A percentile compares a stretch with the other conserved stretches of the same genome.
Evolutionary conservation across 345 rosid genomes (phyloP).

Genomic region (Capsella bursapastoris): DNA sequence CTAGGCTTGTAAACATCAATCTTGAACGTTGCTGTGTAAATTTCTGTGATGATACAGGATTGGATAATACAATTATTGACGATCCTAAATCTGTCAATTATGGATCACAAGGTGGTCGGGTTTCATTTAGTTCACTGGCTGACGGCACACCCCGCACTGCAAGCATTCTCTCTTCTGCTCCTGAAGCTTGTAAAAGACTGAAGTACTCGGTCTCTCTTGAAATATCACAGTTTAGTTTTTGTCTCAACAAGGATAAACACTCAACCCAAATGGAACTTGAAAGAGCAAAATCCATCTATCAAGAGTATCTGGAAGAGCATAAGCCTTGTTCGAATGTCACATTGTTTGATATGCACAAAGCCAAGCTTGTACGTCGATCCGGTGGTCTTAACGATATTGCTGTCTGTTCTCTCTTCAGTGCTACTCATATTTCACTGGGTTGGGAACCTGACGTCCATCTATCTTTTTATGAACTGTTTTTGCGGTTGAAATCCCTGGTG

Average conservation of each 20-base stretch:
- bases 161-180: constrained; percentile 55
- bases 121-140: constrained; percentile 63
- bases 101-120: constrained; percentile 97
- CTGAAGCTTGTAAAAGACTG: constrained; percentile 61
- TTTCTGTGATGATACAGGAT: constrained; percentile 63
- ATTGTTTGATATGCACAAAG: constrained; percentile 82
- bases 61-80: constrained; percentile 69
- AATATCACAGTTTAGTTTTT: constrained; percentile 69
- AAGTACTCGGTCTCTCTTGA: constrained; percentile 80
- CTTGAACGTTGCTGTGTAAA: constrained; percentile 85
- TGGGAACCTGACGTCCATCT: constrained; percentile 97
- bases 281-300: constrained; percentile 84
- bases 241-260: constrained; percentile 84
- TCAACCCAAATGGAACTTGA: constrained; percentile 87
- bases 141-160: constrained; percentile 90
- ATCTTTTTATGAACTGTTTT: constrained; percentile 72
- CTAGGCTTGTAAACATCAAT: constrained; percentile 69
- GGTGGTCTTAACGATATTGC: constrained; percentile 89
- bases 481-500: constrained; percentile 67
- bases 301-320: constrained; percentile 68
- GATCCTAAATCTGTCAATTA: constrained; percentile 97
- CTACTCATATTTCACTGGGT: constrained; percentile 73
- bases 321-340: constrained; percentile 59
- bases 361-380: constrained; percentile 83
- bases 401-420: constrained; percentile 94